A percentile compares a stretch with the other conserved stretches of the same genome.
These are phyloP conservation scores for Syncephalastrum sp. DNA, from an alignment of 371 early-diverging fungal genomes.

Conservation along the genomic window DNA sequence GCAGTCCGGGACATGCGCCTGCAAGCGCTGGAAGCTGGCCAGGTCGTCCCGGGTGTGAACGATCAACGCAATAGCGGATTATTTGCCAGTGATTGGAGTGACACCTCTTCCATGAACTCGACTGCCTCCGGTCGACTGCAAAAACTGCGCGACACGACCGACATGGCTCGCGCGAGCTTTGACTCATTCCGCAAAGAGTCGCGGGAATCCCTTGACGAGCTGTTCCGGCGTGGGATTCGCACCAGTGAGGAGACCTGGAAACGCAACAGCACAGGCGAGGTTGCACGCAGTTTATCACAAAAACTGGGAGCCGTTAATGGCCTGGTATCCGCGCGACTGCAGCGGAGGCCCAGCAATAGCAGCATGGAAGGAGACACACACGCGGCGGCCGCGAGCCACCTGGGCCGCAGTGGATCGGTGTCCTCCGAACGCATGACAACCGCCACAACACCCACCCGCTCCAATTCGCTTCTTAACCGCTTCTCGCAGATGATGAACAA, in stretches of 20 bases:
- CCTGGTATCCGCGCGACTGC: no score
- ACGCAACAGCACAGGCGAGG: constrained; percentile 37
- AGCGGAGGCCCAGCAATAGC: no score
- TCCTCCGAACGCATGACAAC: no score
- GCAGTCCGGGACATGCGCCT: constrained; percentile 40
- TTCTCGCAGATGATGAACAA: constrained; percentile 38
- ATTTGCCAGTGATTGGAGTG: constrained; percentile 30
- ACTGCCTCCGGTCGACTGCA: constrained; percentile 35
- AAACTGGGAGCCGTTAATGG: constrained; percentile 24
- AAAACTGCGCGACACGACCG: constrained; percentile 41
- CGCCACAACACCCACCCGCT: constrained; percentile 3
- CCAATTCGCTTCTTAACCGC: constrained; percentile 28
- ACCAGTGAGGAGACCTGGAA: constrained; percentile 25
- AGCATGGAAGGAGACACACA: no score
- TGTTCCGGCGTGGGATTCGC: constrained; percentile 28
- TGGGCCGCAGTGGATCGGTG: no score
- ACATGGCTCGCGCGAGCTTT: constrained; percentile 40
- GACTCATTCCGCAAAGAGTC: constrained; percentile 43
- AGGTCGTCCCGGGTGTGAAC: constrained; percentile 36
- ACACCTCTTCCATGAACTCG: constrained; percentile 43
- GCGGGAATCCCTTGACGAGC: constrained; percentile 41
- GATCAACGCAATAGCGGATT: constrained; percentile 34
- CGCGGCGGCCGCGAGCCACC: no score
- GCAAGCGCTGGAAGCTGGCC: constrained; percentile 26
- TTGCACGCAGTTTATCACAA: constrained; percentile 34